These are phyloP conservation scores for Xylariaceae sp. DNA, from an alignment of 2,329 filamentous ascomycete genomes.

Conservation along the genomic window DNA sequence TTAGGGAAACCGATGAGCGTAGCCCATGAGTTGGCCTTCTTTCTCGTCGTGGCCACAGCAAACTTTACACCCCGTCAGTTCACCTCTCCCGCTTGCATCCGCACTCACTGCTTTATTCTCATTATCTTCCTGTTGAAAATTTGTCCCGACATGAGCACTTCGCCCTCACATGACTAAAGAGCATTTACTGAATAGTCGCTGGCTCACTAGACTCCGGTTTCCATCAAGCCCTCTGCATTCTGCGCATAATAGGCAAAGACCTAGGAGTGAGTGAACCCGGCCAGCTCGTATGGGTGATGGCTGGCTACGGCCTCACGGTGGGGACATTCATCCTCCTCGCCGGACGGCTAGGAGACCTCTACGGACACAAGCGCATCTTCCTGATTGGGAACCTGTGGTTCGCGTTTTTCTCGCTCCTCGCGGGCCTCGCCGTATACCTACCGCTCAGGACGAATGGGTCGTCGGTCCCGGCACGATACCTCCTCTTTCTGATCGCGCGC, in stretches of 20 bases:
- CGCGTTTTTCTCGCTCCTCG: slow-evolving; percentile 40
- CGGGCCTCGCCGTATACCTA: slow-evolving; percentile 34
- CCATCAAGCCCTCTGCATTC: slow-evolving; percentile 25
- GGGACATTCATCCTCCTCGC: slow-evolving; percentile 47
- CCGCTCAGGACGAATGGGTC: slow-evolving; percentile 1
- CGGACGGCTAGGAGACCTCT: slow-evolving; percentile 45
- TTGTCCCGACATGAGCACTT: not conserved
- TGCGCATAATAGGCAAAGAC: slow-evolving; percentile 40
- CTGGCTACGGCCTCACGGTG: slow-evolving; percentile 43
- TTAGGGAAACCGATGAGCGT: slow-evolving; percentile 23
- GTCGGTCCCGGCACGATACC: slow-evolving; percentile 14
- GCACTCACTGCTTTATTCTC: no score
- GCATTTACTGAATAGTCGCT: slow-evolving; percentile 4
- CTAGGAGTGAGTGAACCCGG: slow-evolving; percentile 36
- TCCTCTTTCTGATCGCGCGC: slow-evolving; percentile 36
- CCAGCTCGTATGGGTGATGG: slow-evolving; percentile 41
- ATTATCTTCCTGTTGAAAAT: not conserved
- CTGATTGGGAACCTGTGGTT: slow-evolving; percentile 46
- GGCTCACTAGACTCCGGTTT: slow-evolving; percentile 21
- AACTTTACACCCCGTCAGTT: slow-evolving; percentile 27
- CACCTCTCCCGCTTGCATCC: not conserved
- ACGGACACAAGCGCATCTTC: slow-evolving; percentile 44
- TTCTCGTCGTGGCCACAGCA: slow-evolving; percentile 23
- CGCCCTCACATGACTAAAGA: no score
- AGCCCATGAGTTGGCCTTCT: slow-evolving; percentile 23